A percentile compares a stretch with the other conserved stretches of the same genome.
Evolutionary conservation across 2,329 filamentous ascomycete species (phyloP).

Genomic region (Biscogniauxia marginata): DNA sequence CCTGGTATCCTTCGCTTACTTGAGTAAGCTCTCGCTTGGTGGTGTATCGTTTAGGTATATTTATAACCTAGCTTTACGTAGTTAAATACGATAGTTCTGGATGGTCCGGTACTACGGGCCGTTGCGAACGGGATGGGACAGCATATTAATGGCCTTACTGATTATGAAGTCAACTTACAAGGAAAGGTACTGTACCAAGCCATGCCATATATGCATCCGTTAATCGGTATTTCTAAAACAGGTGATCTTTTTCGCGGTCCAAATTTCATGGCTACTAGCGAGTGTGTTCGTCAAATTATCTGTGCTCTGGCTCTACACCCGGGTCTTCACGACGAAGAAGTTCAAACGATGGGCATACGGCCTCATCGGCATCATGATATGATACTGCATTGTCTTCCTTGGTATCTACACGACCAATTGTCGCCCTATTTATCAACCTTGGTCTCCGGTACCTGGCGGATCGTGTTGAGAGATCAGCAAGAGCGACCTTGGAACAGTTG

Average conservation of each 20-base stretch:
- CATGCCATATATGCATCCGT: no score
- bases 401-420: background rate
- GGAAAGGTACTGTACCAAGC: no score
- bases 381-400: background rate
- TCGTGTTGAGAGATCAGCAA: background rate
- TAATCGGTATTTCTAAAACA: no score
- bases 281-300: background rate
- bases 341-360: background rate
- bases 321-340: background rate
- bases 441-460: background rate
- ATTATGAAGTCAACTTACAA: no score
- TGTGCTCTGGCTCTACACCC: background rate
- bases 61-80: no score
- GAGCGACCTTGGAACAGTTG: background rate
- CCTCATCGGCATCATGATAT: background rate
- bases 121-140: no score
- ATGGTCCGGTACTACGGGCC: no score
- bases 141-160: no score
- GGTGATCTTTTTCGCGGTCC: background rate
- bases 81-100: no score
- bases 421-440: background rate
- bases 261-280: background rate
- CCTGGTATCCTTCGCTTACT: no score
- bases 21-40: no score
- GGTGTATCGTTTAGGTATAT: no score